Evolutionary conservation across 2,329 filamentous ascomycete genomes (phyloP).

Genomic region (Talaromyces sp.): DNA sequence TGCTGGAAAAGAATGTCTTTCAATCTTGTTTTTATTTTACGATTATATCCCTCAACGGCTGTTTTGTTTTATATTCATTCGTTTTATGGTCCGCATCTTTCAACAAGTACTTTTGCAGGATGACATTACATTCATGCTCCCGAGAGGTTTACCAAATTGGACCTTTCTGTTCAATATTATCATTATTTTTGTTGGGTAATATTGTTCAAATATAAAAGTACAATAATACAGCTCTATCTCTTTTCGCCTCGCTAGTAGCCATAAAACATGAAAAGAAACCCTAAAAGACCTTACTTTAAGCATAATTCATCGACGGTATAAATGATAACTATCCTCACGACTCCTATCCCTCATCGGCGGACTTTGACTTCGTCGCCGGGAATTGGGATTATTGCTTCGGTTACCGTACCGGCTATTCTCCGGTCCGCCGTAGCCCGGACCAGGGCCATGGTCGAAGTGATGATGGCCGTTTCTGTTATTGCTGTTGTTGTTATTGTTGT

Average conservation of each 20-base stretch:
- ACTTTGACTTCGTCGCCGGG: slow-evolving; percentile 38
- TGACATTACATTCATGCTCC: too few relatives aligned
- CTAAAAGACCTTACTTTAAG: background rate
- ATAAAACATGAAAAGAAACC: background rate
- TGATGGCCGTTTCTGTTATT: slow-evolving; percentile 9
- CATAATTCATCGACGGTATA: slow-evolving; percentile 27
- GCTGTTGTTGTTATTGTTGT: slow-evolving; percentile 6
- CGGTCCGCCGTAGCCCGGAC: slow-evolving; percentile 4
- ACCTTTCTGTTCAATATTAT: background rate
- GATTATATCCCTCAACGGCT: slow-evolving; percentile 19
- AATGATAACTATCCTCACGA: slow-evolving; percentile 26
- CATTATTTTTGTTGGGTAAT: background rate
- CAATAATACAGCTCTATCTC: background rate
- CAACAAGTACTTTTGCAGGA: background rate
- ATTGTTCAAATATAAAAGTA: background rate
- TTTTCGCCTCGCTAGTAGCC: background rate
- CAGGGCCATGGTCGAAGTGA: slow-evolving; percentile 7
- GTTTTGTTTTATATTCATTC: background rate
- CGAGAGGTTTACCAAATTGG: background rate
- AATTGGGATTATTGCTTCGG: slow-evolving; percentile 32
- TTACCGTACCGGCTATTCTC: slow-evolving; percentile 22
- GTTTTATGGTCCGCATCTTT: background rate
- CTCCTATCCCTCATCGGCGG: slow-evolving; percentile 30
- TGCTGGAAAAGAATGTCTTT: slow-evolving; percentile 4
- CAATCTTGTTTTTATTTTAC: slow-evolving; percentile 8